Conservation (phyloP, 768 basidiomycete species). For the Rhodosporidiobolus odoratus region DNA sequence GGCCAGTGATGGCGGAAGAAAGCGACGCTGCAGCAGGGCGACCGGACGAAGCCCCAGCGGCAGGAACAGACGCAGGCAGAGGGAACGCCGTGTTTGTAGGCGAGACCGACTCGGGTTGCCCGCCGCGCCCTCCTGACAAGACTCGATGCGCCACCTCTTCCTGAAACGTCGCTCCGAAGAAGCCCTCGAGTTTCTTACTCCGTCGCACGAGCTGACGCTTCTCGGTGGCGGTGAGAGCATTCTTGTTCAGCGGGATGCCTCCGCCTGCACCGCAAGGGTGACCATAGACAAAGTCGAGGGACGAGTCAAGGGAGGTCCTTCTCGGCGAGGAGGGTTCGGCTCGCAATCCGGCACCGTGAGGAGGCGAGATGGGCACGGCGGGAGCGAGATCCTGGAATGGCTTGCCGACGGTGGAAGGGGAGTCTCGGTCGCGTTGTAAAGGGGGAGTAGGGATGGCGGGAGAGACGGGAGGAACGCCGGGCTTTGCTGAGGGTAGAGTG, state of each 20-base stretch:
- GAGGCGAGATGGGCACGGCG: not conserved
- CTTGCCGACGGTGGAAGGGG: too few species aligned
- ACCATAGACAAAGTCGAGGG: not conserved
- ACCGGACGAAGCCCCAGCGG: not conserved
- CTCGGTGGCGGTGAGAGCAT: conserved; percentile 14
- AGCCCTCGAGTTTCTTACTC: conserved; percentile 33
- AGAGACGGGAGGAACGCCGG: not conserved
- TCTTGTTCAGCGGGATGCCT: conserved; percentile 11
- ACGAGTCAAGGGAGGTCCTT: conserved; percentile 14
- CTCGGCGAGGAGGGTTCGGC: not conserved
- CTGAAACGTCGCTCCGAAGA: conserved; percentile 27
- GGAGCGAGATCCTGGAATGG: conserved; percentile 7
- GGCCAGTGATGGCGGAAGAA: too few species aligned
- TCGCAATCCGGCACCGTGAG: too few species aligned
- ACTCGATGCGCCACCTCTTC: conserved; percentile 2
- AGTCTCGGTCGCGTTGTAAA: too few species aligned
- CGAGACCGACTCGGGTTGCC: not conserved
- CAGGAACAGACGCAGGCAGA: not conserved
- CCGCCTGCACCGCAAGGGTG: not conserved
- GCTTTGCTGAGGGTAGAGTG: not conserved
- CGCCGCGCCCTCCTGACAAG: not conserved
- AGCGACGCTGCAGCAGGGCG: not conserved
- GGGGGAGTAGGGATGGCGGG: not conserved
- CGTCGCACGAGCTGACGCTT: conserved; percentile 23
- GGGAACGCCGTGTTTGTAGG: not conserved